Evolutionary conservation across 148 eudicot genomes (phyloP).

Genomic region (Amaranthus palmeri): DNA sequence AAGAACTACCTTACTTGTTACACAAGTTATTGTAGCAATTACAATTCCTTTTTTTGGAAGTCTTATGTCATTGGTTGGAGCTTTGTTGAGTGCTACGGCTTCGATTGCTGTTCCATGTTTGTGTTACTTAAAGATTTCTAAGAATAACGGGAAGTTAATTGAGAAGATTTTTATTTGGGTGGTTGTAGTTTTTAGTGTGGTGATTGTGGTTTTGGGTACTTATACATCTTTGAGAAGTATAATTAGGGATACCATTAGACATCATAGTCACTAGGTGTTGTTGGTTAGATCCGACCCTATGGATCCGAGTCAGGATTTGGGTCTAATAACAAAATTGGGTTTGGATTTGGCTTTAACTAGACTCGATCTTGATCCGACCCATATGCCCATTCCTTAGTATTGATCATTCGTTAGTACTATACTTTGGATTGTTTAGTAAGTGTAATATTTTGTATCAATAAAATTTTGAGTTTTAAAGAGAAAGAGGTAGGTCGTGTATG

Average conservation of each 20-base stretch:
- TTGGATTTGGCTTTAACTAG: too few relatives aligned
- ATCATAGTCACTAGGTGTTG: slow-evolving; percentile 1
- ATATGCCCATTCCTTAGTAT: too few relatives aligned
- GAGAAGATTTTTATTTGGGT: slow-evolving; percentile 36
- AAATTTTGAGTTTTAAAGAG: too few relatives aligned
- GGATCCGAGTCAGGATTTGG: too few relatives aligned
- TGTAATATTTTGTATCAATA: too few relatives aligned
- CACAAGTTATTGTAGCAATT: slow-evolving; percentile 53
- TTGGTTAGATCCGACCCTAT: neutral
- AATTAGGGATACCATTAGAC: slow-evolving; percentile 15
- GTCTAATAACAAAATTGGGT: too few relatives aligned
- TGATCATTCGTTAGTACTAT: too few relatives aligned
- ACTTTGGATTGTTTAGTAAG: too few relatives aligned
- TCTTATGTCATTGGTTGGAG: slow-evolving; percentile 61
- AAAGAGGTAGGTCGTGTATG: too few relatives aligned
- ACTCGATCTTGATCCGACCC: too few relatives aligned
- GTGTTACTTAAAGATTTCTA: slow-evolving; percentile 52
- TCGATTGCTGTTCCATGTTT: slow-evolving; percentile 62
- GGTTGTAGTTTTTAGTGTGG: slow-evolving; percentile 33
- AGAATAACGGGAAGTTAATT: slow-evolving; percentile 16
- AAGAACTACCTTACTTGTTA: slow-evolving; percentile 45
- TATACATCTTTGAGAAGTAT: slow-evolving; percentile 42
- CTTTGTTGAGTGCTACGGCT: slow-evolving; percentile 42
- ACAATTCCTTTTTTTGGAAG: slow-evolving; percentile 61
- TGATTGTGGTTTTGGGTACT: slow-evolving; percentile 43